Evolutionary conservation across 257 asterid species (phyloP).

Genomic region (Nicotiana tabacum): DNA sequence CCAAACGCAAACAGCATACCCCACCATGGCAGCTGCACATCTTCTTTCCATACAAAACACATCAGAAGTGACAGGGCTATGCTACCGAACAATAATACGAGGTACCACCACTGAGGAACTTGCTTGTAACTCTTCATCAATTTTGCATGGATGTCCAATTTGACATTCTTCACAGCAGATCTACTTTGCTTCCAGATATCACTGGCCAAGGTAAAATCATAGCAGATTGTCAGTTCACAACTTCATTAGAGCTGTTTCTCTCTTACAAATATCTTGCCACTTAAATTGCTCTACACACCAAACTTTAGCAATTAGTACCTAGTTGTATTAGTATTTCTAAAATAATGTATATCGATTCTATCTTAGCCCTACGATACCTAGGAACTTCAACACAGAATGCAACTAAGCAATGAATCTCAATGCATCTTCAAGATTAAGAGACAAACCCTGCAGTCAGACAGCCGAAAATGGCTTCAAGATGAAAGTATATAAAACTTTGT

Average conservation of each 20-base stretch:
- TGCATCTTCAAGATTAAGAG: not conserved
- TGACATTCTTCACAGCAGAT: conserved; percentile 62
- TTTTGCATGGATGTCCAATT: conserved; percentile 65
- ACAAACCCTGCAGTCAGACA: not conserved
- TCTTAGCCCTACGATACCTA: not conserved
- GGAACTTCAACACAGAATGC: not conserved
- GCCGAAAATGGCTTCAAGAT: not conserved
- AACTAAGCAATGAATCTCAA: not conserved
- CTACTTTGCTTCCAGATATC: conserved; percentile 86
- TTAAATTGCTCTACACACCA: not conserved
- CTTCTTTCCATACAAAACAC: conserved; percentile 73
- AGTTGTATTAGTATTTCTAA: too few relatives aligned
- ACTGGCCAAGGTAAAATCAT: conserved; percentile 27
- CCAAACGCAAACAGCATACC: conserved; percentile 79
- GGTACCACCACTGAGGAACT: conserved; percentile 95
- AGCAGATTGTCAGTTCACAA: not conserved
- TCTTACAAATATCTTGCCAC: not conserved
- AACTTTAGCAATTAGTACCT: not conserved
- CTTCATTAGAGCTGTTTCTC: not conserved
- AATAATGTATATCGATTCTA: too few relatives aligned
- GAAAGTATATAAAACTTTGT: not conserved
- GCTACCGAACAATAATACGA: conserved; percentile 57
- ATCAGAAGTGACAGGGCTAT: conserved; percentile 53
- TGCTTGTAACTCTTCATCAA: conserved; percentile 80
- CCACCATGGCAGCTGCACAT: conserved; percentile 95